Evolutionary conservation across 768 basidiomycete genomes (phyloP), one percentile per base, ranked within the genome.

Genomic region (Wakefieldia striispora): DNA sequence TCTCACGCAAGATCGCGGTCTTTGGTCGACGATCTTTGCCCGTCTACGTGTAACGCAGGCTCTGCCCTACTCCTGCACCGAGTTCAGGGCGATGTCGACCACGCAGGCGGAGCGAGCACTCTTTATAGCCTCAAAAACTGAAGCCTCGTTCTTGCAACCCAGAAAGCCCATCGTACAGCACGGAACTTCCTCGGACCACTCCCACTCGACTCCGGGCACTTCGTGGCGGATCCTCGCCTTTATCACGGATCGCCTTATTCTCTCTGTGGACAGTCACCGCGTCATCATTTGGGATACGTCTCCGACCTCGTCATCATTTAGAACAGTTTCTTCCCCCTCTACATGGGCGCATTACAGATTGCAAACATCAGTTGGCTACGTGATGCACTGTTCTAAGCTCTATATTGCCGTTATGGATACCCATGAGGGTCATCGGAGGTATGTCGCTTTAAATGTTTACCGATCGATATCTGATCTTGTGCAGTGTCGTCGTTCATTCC

Each of bases 1-100:
- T 8, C 40, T 64, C 42, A 66, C 56, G 12, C 48, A 50, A 43
- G 49, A 58, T 26, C 45, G 43, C 6, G 33, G 49, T 17, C 21
- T 66, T 17, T 66, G 64, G 63, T 47, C 29, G n/a, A 36, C 19
- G 42, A 36, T 65, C 16, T 54, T 58, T 12, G 20, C 39, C 17
- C 54, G 31, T 5, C 27, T 59, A 33, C 55, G 47, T 23, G 23
- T 47, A 19, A 39, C 27, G 1, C 53, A 66, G 26, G 53, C 57
- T 6, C 19, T 61, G 1, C 50, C 61, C 33, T 57, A 40, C 27
- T 50, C 55, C 23, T 42, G 49, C 38, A 13, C 49, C 23, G 59
- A 63, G 3, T 50, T 50, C 19, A 17, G 19, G 7, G 39, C 43
- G 33, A 47, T 66, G 50, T 34, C 50, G 5, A 13, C 40, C 17